Conservation (phyloP, 2,329 filamentous ascomycete genomes). For the Helicocarpus griseus region DNA sequence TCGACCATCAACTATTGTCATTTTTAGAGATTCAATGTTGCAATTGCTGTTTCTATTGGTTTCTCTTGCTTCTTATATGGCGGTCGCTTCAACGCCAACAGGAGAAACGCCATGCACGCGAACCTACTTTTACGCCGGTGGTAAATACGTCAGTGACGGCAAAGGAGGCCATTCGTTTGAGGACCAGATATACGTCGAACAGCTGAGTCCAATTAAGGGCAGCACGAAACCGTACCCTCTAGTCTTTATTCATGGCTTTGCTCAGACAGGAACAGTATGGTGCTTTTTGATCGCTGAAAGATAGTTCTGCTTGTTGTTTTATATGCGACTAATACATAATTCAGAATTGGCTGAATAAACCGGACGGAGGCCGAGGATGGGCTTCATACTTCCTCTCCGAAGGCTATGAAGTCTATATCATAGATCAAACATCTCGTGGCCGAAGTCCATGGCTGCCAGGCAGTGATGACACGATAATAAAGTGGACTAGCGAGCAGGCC, state of each 20-base stretch:
- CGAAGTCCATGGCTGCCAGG: constrained; percentile 14
- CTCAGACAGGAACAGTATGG: constrained; percentile 16
- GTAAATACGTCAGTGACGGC: constrained; percentile 11
- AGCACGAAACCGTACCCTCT: constrained; percentile 12
- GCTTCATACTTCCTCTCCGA: constrained; percentile 33
- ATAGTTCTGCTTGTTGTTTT: background rate
- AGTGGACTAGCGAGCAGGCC: constrained; percentile 8
- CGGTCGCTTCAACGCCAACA: background rate
- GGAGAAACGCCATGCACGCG: constrained; percentile 3
- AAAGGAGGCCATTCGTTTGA: constrained; percentile 16
- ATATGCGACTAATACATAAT: background rate
- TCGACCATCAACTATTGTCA: background rate
- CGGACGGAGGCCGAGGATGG: constrained; percentile 36
- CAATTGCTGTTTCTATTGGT: background rate
- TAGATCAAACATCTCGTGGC: constrained; percentile 26
- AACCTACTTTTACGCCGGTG: constrained; percentile 18
- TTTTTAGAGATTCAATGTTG: background rate
- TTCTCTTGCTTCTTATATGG: background rate
- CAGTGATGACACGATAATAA: constrained; percentile 7
- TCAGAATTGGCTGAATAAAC: constrained; percentile 34
- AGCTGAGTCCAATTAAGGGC: constrained; percentile 12
- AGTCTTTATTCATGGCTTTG: constrained; percentile 17
- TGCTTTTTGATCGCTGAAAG: background rate
- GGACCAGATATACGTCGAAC: constrained; percentile 20
- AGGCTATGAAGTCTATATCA: constrained; percentile 36